Evolutionary conservation across 2,329 filamentous ascomycete species (phyloP).

Genomic region (Calonectria multiphialidica): DNA sequence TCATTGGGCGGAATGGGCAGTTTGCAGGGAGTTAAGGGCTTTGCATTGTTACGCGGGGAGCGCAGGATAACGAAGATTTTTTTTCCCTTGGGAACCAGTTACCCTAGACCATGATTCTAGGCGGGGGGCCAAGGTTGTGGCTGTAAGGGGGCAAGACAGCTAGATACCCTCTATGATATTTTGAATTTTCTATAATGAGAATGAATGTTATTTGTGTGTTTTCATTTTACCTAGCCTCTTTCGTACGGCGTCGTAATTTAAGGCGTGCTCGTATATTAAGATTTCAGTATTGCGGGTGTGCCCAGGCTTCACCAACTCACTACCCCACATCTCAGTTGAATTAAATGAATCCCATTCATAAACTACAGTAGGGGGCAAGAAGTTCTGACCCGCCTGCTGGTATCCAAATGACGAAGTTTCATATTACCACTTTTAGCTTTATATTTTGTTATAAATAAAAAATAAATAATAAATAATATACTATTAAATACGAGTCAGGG

Average conservation of each 20-base stretch:
- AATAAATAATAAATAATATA: no score
- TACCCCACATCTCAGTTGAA: no score
- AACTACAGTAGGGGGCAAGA: no score
- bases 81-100: constrained; percentile 23
- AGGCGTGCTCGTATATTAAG: background rate
- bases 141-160: constrained; percentile 22
- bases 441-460: no score
- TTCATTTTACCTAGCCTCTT: background rate
- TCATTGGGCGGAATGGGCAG: constrained; percentile 25
- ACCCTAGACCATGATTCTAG: constrained; percentile 25
- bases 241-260: background rate
- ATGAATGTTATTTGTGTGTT: background rate
- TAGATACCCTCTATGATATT: constrained; percentile 41
- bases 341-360: no score
- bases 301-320: no score
- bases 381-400: no score
- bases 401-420: no score
- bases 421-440: no score
- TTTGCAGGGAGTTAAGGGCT: constrained; percentile 40
- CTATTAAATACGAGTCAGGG: no score
- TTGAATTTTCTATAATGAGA: constrained; percentile 29
- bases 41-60: constrained; percentile 40
- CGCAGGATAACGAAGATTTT: constrained; percentile 31
- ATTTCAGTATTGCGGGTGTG: no score
- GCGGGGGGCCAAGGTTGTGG: constrained; percentile 19